Percentiles rank a stretch among this genome's conserved stretches.
These are phyloP conservation scores for Diaporthe sp. DNA, from an alignment of 2,329 filamentous ascomycete genomes.

Conservation along the genomic window DNA sequence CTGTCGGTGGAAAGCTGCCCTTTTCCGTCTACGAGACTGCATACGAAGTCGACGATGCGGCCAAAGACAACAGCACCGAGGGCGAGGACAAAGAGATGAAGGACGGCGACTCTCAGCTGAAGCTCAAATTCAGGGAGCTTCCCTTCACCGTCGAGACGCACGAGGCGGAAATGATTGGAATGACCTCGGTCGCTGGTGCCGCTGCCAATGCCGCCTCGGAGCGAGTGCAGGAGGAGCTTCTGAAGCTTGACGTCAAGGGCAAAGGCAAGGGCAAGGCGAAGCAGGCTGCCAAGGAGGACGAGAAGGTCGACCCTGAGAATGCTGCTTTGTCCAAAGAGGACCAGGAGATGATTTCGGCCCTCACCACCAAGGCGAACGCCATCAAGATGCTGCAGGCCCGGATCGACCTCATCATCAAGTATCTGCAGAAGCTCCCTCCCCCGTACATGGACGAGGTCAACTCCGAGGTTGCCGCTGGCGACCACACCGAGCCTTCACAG, in stretches of 20 bases:
- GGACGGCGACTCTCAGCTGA: constrained; percentile 69
- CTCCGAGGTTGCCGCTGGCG: constrained; percentile 57
- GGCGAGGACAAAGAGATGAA: constrained; percentile 81
- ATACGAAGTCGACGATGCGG: constrained; percentile 77
- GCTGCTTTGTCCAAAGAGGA: constrained; percentile 69
- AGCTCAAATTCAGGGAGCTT: constrained; percentile 84
- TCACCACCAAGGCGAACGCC: constrained; percentile 92
- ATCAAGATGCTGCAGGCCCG: constrained; percentile 92
- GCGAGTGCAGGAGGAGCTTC: constrained; percentile 56
- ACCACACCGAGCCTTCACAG: constrained; percentile 68
- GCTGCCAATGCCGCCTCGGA: constrained; percentile 83
- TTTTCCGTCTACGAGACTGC: constrained; percentile 92
- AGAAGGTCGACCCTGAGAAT: constrained; percentile 54
- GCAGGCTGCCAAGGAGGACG: constrained; percentile 54
- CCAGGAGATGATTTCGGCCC: constrained; percentile 72
- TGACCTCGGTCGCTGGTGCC: constrained; percentile 91
- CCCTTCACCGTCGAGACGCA: constrained; percentile 92
- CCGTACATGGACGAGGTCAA: constrained; percentile 40
- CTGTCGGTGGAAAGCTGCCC: constrained; percentile 84
- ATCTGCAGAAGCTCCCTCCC: constrained; percentile 80
- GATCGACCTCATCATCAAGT: constrained; percentile 79
- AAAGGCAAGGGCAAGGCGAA: constrained; percentile 69
- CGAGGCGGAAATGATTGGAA: constrained; percentile 97
- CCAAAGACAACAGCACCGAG: constrained; percentile 56
- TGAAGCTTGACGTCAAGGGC: constrained; percentile 55